A percentile compares a stretch with the other conserved stretches of the same genome.
phyloP scores from a whole-genome alignment of 2,329 filamentous ascomycete genomes.

The Xylariaceae sp. region DNA sequence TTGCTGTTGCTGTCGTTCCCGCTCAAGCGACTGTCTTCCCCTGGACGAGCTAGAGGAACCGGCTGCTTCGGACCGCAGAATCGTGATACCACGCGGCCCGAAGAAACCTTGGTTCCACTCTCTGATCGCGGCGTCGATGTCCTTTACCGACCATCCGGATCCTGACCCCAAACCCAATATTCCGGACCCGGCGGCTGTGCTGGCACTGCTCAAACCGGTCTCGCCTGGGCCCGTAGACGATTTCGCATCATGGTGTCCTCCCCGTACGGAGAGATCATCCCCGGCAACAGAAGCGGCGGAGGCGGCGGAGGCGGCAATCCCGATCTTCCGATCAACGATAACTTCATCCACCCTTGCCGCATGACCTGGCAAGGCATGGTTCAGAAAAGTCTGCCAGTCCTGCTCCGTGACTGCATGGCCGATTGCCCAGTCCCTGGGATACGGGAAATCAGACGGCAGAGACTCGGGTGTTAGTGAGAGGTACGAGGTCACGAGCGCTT shows the following conservation, averaged over 20 bases:
- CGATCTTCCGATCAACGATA: constrained; percentile 47
- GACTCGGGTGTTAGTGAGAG: constrained; percentile 34
- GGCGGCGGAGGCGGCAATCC: no score
- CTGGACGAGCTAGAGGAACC: constrained; percentile 24
- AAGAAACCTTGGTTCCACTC: constrained; percentile 60
- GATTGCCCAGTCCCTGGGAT: constrained; percentile 34
- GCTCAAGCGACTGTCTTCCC: no score
- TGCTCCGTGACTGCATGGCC: constrained; percentile 44
- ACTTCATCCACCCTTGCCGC: constrained; percentile 41
- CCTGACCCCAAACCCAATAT: no score
- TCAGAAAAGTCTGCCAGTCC: constrained; percentile 59
- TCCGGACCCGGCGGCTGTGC: no score
- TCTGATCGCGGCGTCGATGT: constrained; percentile 38
- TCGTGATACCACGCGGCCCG: constrained; percentile 42
- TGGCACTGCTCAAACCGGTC: no score
- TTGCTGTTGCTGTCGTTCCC: constrained; percentile 4
- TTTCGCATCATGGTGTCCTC: no score
- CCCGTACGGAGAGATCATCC: no score
- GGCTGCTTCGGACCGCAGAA: constrained; percentile 33
- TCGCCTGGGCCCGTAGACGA: no score
- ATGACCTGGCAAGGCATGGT: constrained; percentile 51
- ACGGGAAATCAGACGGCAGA: constrained; percentile 43
- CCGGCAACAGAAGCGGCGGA: no score
- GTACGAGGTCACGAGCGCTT: constrained; percentile 27
- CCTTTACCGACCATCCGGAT: no score